Conservation (phyloP, 176 grass and related monocot species). For the Triticum monococcum region DNA sequence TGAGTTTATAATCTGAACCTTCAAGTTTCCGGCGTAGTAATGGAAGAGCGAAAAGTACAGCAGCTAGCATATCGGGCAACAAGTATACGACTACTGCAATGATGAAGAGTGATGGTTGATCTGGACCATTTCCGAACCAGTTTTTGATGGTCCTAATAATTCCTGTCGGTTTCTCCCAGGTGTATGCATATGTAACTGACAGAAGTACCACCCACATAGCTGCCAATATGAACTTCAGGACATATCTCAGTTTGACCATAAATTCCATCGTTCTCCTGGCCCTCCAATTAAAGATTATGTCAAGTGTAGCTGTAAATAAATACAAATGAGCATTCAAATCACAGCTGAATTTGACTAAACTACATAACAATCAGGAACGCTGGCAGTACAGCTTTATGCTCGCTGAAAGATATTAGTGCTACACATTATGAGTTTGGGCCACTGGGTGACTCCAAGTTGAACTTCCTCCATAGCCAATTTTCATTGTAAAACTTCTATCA, state of each 20-base stretch:
- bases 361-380: slow-evolving; percentile 6
- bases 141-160: slow-evolving; percentile 68
- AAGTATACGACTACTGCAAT: slow-evolving; percentile 78
- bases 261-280: slow-evolving; percentile 90
- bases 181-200: slow-evolving; percentile 83
- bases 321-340: slow-evolving; percentile 18
- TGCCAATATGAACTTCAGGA: slow-evolving; percentile 73
- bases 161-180: slow-evolving; percentile 69
- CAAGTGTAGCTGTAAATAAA: slow-evolving; percentile 77
- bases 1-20: slow-evolving; percentile 57
- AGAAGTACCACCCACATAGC: slow-evolving; percentile 78
- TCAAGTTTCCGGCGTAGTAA: slow-evolving; percentile 68
- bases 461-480: neutral
- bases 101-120: slow-evolving; percentile 66
- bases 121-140: slow-evolving; percentile 78
- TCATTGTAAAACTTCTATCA: slow-evolving; percentile 1
- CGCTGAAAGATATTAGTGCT: slow-evolving; percentile 22
- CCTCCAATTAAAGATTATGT: slow-evolving; percentile 81
- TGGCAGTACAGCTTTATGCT: neutral
- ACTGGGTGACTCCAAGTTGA: neutral
- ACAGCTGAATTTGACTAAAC: slow-evolving; percentile 7
- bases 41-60: slow-evolving; percentile 77
- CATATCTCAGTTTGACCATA: slow-evolving; percentile 80
- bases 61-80: slow-evolving; percentile 66
- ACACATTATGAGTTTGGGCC: neutral